Percentiles rank a stretch among this genome's conserved stretches.
phyloP scores from a whole-genome alignment of 306 rosid species.

The Pyrus communis region DNA sequence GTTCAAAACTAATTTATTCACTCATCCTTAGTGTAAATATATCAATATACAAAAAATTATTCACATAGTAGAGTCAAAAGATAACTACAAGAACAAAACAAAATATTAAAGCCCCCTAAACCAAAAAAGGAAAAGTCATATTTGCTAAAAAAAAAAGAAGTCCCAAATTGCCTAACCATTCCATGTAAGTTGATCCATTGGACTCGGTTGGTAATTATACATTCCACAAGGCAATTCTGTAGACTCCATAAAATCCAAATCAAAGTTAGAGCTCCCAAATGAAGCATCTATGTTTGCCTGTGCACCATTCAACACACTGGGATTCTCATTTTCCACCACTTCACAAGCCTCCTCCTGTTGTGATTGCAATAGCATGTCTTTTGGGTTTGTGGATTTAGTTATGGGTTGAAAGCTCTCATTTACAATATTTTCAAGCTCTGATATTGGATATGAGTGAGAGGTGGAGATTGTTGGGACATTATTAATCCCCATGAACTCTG shows the following conservation, averaged over 20 bases:
- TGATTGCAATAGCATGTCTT: background rate
- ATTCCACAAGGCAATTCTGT: conserved; percentile 11
- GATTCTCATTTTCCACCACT: background rate
- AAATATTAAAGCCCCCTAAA: background rate
- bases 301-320: background rate
- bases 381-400: background rate
- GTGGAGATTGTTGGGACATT: background rate
- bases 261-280: conserved; percentile 16
- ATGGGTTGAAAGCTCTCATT: background rate
- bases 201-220: conserved; percentile 13
- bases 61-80: background rate
- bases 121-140: background rate
- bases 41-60: too few species aligned
- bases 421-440: conserved; percentile 5
- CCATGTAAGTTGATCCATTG: conserved; percentile 26
- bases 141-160: background rate
- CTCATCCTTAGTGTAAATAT: background rate
- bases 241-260: conserved; percentile 24
- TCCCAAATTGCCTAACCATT: background rate
- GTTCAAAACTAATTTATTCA: too few species aligned
- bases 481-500: background rate
- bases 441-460: conserved; percentile 1
- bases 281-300: conserved; percentile 8
- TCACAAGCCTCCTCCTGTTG: conserved; percentile 8
- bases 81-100: background rate